phyloP scores from a whole-genome alignment of 164 flowering plant genomes.

The Magnolia sinica region DNA sequence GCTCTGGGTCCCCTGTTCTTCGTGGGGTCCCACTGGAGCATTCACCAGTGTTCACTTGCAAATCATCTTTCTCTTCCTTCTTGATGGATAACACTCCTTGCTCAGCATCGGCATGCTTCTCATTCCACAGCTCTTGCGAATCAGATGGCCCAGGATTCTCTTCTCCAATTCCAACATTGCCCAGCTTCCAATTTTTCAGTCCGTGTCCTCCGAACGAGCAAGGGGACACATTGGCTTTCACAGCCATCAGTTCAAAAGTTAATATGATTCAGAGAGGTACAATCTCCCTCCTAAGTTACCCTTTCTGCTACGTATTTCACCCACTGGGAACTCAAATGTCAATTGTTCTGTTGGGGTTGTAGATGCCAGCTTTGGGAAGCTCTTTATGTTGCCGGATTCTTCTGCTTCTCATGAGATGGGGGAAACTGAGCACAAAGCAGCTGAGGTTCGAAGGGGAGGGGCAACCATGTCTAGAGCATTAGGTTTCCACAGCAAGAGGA shows the following conservation, averaged over 20 bases:
- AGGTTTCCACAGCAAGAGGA: constrained; percentile 61
- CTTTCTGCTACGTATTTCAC: background rate
- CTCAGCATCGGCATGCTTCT: constrained; percentile 46
- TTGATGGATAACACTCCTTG: constrained; percentile 32
- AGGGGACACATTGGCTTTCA: constrained; percentile 19
- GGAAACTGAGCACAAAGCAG: constrained; percentile 23
- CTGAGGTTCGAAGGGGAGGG: constrained; percentile 33
- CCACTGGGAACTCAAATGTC: background rate
- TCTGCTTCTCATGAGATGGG: constrained; percentile 14
- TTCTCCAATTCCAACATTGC: constrained; percentile 53
- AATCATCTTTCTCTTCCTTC: constrained; percentile 75
- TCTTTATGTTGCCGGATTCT: constrained; percentile 27
- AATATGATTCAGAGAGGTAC: constrained; percentile 45
- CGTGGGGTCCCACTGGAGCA: constrained; percentile 22
- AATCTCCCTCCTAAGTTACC: background rate
- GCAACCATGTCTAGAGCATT: constrained; percentile 32
- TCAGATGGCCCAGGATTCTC: constrained; percentile 36
- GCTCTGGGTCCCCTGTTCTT: constrained; percentile 33
- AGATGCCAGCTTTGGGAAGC: constrained; percentile 38
- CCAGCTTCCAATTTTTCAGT: constrained; percentile 78
- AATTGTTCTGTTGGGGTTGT: constrained; percentile 17
- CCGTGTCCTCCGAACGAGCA: constrained; percentile 31
- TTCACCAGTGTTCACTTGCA: constrained; percentile 62
- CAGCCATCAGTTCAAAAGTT: constrained; percentile 18
- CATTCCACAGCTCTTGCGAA: constrained; percentile 48